Evolutionary conservation across 164 flowering plant species (phyloP), one percentile per base, ranked within the genome.

Genomic region (Litsea cubeba): DNA sequence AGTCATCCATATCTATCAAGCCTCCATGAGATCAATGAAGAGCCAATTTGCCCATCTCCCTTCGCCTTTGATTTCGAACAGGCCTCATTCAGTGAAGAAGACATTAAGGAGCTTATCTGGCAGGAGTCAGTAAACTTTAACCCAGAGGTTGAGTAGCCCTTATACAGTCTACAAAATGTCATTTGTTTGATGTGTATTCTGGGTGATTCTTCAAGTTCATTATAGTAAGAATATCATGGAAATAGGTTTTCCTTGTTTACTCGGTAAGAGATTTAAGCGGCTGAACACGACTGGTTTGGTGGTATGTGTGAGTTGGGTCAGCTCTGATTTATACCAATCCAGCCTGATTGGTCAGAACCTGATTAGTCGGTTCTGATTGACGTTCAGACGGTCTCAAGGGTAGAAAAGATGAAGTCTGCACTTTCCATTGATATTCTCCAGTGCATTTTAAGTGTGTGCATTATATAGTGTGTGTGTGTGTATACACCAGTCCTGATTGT

Each of bases 1-100:
- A 85, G 85, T 63, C 97, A 94, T 75, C 95, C 97, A 25, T 94
- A 81, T 77, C 40, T 94, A 51, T 79, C 80, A 3, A 81, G 89
- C 76, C 97, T 94, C 69, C 97, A 94, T 71, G 98, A 92, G 84
- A 88, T 92, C 84, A 92, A 92, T 25, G 97, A 90, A 76, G 95
- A 94, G 76, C 98, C 98, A 17, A 83, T 79, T 65, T 91, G 97
- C 82, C 82, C 89, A 18, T 75, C 84, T 65, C 93, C 96, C 28
- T 92, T 94, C 77, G 30, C 62, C 69, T 92, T 94, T 71, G 97
- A 90, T 83, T 90, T 92, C 62, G 98, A 92, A 68, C 92, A 90
- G 72, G 24, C 87, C 62, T 72, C 85, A 8, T 80, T 92, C 77
- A 82, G 78, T 66, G 98, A 92, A 80, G 93, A 92, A 63, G 96